Evolutionary conservation across 176 grass and related monocot species (phyloP), one percentile per base, ranked within the genome.

Genomic region (Zizania latifolia): DNA sequence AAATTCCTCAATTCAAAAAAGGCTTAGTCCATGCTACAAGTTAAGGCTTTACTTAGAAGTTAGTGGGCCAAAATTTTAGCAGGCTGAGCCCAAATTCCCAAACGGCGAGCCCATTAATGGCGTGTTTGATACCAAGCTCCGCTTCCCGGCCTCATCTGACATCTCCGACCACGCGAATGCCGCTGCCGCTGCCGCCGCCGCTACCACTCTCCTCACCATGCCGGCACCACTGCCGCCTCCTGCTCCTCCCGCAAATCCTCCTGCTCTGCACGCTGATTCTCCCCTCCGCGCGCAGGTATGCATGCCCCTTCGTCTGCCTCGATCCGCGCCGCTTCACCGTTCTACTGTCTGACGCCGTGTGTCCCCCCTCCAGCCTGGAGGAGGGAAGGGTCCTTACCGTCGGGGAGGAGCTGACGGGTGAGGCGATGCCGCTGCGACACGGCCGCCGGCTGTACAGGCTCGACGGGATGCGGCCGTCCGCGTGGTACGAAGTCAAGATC

Each of bases 401-500:
- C 24, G 91, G 95, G 14, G 10, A 79, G 59, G 95, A 94, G 63
- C 57, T 92, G 5, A 48, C 79, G 51, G 75, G 41, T 13, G 91
- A 94, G 84, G 82, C 82, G 27, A 75, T 94, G 81, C 68, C 81
- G 23, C 74, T 99, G 48, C 78, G 72, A 10, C 62, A 78, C 29
- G 89, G 85, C 13, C 43, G 70, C 45, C 78, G 65, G 39, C 14
- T 92, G 48, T 94, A 99, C 78, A 83, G 84, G 77, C 70, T 94
- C 63, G 66, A 66, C 33, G 84, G 82, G 65, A 62, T 83, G 21
- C 82, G 76, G 55, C 59, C 81, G 65, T 83, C 85, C 4, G 67
- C 50, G 45, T 94, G 86, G 82, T 99, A 92, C 77, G 95, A 99
- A 88, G 82, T 94, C 86, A 94, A 92, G 95, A 99, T 99, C 71